phyloP scores from a whole-genome alignment of 768 basidiomycete species.

The Rhodotorula toruloides region DNA sequence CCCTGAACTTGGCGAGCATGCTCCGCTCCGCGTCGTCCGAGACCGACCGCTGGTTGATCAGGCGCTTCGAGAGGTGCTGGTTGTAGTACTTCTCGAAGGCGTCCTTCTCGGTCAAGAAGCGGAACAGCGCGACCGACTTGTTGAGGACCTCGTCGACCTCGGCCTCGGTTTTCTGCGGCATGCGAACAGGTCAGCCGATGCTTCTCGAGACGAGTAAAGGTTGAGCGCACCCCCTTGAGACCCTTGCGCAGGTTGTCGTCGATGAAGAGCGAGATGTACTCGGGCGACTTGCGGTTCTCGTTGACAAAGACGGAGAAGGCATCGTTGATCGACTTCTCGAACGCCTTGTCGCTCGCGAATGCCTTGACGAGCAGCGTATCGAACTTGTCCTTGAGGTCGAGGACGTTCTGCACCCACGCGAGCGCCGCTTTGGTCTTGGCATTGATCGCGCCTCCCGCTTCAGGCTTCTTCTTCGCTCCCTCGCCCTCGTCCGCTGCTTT shows the following conservation, averaged over 20 bases:
- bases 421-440: constrained; percentile 55
- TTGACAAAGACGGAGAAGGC: constrained; percentile 92
- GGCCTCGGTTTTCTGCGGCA: constrained; percentile 81
- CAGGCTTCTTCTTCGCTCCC: constrained; percentile 5
- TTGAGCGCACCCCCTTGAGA: constrained; percentile 60
- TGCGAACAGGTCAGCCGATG: not conserved
- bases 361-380: constrained; percentile 67
- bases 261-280: constrained; percentile 92
- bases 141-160: constrained; percentile 86
- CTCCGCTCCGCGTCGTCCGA: constrained; percentile 97
- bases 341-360: constrained; percentile 65
- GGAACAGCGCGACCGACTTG: constrained; percentile 93
- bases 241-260: constrained; percentile 94
- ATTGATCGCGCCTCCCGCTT: constrained; percentile 53
- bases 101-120: constrained; percentile 90
- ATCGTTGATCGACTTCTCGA: constrained; percentile 79
- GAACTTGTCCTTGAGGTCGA: constrained; percentile 87
- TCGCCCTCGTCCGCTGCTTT: constrained; percentile 46
- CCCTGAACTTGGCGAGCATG: constrained; percentile 94
- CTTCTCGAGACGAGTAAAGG: not conserved
- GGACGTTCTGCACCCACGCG: constrained; percentile 87
- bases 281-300: constrained; percentile 74
- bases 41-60: constrained; percentile 76
- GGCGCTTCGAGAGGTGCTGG: constrained; percentile 83
- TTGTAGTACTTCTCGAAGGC: constrained; percentile 98